A percentile compares a stretch with the other conserved stretches of the same genome.
Conservation (phyloP, 1,284 basidiomycete genomes). For the Trichosporon coremiiforme region DNA sequence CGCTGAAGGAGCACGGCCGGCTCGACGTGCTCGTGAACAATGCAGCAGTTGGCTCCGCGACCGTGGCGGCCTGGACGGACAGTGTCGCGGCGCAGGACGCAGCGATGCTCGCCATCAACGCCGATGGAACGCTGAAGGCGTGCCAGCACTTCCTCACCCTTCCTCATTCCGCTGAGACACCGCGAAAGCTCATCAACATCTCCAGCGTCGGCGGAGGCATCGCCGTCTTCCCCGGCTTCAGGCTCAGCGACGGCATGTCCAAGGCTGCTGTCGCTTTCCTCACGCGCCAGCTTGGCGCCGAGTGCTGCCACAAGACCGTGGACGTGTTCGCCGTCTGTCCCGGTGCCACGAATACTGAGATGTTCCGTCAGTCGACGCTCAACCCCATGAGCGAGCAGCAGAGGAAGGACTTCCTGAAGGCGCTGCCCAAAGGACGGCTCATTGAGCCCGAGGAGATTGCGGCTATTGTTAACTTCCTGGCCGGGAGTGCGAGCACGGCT, state of each 20-base stretch:
- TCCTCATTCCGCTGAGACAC: background rate
- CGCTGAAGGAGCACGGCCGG: background rate
- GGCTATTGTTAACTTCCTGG: background rate
- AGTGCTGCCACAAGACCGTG: background rate
- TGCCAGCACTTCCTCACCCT: constrained; percentile 8
- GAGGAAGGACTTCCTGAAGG: constrained; percentile 1
- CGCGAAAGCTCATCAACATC: background rate
- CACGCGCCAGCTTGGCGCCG: background rate
- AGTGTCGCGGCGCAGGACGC: background rate
- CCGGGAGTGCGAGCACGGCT: background rate
- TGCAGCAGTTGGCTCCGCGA: background rate
- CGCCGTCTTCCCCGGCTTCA: background rate
- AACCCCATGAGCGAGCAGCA: background rate
- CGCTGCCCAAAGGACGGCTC: background rate
- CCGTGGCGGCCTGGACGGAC: background rate
- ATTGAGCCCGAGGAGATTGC: constrained; percentile 10
- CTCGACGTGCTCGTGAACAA: constrained; percentile 9
- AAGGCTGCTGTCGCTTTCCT: constrained; percentile 8
- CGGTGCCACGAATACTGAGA: background rate
- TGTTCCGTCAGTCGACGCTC: background rate
- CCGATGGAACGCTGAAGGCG: constrained; percentile 7
- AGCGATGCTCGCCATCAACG: constrained; percentile 1
- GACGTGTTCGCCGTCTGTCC: constrained; percentile 13
- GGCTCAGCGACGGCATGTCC: constrained; percentile 4
- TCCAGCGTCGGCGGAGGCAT: background rate